Evolutionary conservation across 2,329 filamentous ascomycete genomes (phyloP), one percentile per base, ranked within the genome.

Genomic region (Aspergillus sp.): DNA sequence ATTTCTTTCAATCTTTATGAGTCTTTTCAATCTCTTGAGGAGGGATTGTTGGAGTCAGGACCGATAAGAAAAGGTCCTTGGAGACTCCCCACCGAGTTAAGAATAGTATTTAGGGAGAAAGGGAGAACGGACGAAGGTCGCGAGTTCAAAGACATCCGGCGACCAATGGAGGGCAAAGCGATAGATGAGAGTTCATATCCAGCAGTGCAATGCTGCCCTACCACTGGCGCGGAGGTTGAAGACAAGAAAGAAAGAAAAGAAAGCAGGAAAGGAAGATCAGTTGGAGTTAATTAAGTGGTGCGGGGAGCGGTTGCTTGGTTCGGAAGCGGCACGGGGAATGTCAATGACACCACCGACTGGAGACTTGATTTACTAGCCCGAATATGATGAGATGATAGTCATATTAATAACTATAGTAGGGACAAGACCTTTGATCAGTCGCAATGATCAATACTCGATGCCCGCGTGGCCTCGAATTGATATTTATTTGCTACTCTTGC

Each of bases 241-340:
- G 32, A n/a, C 20, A n/a, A n/a, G n/a, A n/a, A 22, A 26, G 24
- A 53, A 29, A 31, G 7, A 55, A 46, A 58, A 24, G 24, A 26
- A n/a, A 31, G 42, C 52, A 50, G 26, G 49, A 52, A n/a, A 42
- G 36, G 56, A 52, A 36, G 46, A 56, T 47, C 54, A 42, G 24
- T 55, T 51, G 49, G 16, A 31, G 49, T 51, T 29, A 42, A 16
- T 42, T 42, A n/a, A 16, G 24, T 31, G 9, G 49, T 51, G 45
- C 22, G 45, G 45, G 45, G 45, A 24, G 18, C 45, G 22, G 10
- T 22, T 47, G 24, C 22, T 47, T 22, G 45, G 45, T 24, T 47
- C 22, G 45, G 45, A 47, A 47, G 22, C 45, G 45, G 45, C 45
- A 47, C 18, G 12, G 45, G 45, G 45, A 16, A 47, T 1, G n/a